These are phyloP conservation scores for Phalaenopsis hybrid DNA, from an alignment of 116 monocot species.

Conservation along the genomic window DNA sequence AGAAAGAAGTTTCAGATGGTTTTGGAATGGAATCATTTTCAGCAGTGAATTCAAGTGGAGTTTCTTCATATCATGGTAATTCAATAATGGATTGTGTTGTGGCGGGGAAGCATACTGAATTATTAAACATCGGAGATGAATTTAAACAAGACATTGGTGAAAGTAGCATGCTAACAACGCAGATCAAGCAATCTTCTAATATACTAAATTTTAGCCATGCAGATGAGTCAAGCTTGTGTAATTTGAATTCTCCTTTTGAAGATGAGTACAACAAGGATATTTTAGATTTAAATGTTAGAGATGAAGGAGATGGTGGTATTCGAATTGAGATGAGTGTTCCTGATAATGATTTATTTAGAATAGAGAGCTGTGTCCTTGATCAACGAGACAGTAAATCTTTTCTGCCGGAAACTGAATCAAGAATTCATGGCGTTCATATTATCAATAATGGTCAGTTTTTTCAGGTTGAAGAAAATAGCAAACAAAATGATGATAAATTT, in stretches of 20 bases:
- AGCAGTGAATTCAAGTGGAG: not conserved
- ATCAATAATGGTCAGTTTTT: too few relatives aligned
- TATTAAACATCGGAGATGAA: constrained; percentile 7
- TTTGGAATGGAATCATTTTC: not conserved
- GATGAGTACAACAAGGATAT: not conserved
- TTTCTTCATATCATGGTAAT: too few relatives aligned
- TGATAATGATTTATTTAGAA: too few relatives aligned
- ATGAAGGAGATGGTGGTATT: too few relatives aligned
- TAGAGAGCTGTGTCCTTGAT: not conserved
- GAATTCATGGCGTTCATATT: too few relatives aligned
- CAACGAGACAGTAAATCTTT: constrained; percentile 11
- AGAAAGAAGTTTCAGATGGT: constrained; percentile 14
- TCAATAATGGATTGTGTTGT: not conserved
- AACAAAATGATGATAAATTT: constrained; percentile 24
- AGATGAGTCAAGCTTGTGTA: not conserved
- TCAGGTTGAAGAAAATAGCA: constrained; percentile 20
- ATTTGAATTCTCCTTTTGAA: not conserved
- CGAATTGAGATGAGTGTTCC: too few relatives aligned
- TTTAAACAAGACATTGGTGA: constrained; percentile 24
- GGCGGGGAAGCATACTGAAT: not conserved
- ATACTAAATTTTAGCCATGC: not conserved
- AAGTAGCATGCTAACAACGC: constrained; percentile 12
- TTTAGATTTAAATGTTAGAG: too few relatives aligned
- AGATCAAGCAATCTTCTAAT: constrained; percentile 10
- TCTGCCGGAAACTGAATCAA: too few relatives aligned